Evolutionary conservation across 1,284 basidiomycete genomes (phyloP).

Genomic region (Ustilago vetiveriae): DNA sequence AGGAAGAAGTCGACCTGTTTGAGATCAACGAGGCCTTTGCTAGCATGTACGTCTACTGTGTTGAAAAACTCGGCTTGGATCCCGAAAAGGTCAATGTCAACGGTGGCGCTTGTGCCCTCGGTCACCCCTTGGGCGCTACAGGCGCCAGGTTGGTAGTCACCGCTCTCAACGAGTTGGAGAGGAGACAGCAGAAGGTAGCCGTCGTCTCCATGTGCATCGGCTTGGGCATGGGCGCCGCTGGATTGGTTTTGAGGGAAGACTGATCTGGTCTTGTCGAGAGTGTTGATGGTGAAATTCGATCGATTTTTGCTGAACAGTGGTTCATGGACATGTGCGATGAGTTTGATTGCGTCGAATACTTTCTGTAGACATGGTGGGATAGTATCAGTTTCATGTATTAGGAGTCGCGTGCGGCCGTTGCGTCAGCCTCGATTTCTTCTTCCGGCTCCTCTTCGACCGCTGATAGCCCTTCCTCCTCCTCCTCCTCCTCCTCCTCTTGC

Average conservation of each 20-base stretch:
- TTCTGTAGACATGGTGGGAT: too few species aligned
- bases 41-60: constrained; percentile 72
- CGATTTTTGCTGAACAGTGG: constrained; percentile 1
- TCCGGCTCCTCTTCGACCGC: constrained; percentile 48
- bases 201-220: constrained; percentile 85
- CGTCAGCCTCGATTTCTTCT: constrained; percentile 10
- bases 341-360: too few species aligned
- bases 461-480: constrained; percentile 43
- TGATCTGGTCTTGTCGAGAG: neutral
- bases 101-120: constrained; percentile 88
- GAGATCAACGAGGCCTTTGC: constrained; percentile 81
- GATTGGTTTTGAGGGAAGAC: constrained; percentile 74
- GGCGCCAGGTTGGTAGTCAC: constrained; percentile 88
- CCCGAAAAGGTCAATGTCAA: constrained; percentile 76
- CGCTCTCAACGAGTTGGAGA: constrained; percentile 81
- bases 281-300: neutral
- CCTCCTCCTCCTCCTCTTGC: constrained; percentile 42
- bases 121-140: constrained; percentile 86
- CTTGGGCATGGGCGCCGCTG: constrained; percentile 83
- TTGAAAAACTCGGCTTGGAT: constrained; percentile 78
- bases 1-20: constrained; percentile 80
- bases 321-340: too few species aligned
- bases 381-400: too few species aligned
- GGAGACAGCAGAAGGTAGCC: constrained; percentile 81
- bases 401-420: too few species aligned